These are phyloP conservation scores for Mycena epipterygia DNA, from an alignment of 768 basidiomycete species.

Conservation along the genomic window DNA sequence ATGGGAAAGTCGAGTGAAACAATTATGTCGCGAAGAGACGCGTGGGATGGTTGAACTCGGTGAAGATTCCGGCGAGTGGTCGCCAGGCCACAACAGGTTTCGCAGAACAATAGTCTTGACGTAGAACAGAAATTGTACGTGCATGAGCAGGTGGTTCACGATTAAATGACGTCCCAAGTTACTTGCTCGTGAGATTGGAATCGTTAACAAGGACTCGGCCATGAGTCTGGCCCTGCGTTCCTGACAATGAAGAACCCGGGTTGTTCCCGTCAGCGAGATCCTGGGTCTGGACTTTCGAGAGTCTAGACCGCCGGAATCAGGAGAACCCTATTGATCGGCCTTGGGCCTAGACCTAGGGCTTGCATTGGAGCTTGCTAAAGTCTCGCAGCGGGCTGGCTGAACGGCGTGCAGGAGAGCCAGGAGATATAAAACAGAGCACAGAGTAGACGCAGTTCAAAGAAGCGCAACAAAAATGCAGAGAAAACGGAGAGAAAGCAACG, in stretches of 20 bases:
- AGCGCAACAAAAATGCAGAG: constrained; percentile 1
- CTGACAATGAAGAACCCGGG: not conserved
- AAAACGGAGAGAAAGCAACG: not conserved
- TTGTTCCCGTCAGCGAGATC: not conserved
- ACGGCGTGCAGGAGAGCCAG: not conserved
- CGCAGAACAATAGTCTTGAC: no score
- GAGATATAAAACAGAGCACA: not conserved
- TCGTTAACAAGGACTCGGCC: not conserved
- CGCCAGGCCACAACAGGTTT: no score
- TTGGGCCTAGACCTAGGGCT: constrained; percentile 24
- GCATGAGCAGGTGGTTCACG: no score
- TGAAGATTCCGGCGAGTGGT: no score
- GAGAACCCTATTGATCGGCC: constrained; percentile 15
- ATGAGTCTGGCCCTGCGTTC: not conserved
- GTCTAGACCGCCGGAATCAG: constrained; percentile 27
- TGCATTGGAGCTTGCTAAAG: not conserved
- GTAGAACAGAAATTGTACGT: no score
- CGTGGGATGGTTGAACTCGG: no score
- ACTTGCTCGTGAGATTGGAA: no score
- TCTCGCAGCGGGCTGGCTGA: not conserved
- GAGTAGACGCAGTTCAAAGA: not conserved
- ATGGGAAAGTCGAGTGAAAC: no score
- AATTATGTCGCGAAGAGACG: no score
- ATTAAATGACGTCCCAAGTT: no score
- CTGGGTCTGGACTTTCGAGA: not conserved